These are phyloP conservation scores for Gamsiella multidivaricata DNA, from an alignment of 192 early-diverging fungal genomes.

Conservation along the genomic window DNA sequence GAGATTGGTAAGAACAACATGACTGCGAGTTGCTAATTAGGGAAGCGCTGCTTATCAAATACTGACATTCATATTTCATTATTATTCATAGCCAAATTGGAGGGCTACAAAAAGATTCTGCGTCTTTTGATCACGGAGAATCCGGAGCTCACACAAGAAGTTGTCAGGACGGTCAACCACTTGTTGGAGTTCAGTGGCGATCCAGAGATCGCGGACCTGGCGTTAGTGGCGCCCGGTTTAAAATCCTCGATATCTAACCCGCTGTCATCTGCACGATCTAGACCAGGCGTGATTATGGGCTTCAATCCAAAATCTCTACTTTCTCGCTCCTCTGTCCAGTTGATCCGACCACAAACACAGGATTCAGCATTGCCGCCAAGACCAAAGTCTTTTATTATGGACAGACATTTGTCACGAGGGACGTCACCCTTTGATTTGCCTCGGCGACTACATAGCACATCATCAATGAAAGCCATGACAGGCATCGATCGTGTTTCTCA, in stretches of 20 bases:
- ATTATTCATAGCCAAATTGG: slow-evolving; percentile 28
- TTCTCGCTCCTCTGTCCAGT: slow-evolving; percentile 43
- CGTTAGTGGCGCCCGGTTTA: slow-evolving; percentile 16
- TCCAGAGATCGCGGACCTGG: slow-evolving; percentile 24
- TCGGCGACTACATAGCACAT: slow-evolving; percentile 16
- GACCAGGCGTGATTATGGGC: slow-evolving; percentile 3
- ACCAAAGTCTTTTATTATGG: slow-evolving; percentile 42
- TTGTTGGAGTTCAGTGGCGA: slow-evolving; percentile 45
- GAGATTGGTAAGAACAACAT: slow-evolving; percentile 33
- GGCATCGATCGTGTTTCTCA: slow-evolving; percentile 50
- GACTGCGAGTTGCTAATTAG: neutral
- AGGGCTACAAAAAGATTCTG: slow-evolving; percentile 55
- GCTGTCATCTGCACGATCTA: neutral
- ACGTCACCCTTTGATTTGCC: slow-evolving; percentile 31
- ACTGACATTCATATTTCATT: neutral
- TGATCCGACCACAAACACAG: slow-evolving; percentile 22
- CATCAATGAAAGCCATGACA: slow-evolving; percentile 23
- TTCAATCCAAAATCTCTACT: slow-evolving; percentile 32
- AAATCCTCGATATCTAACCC: slow-evolving; percentile 21
- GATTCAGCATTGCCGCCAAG: slow-evolving; percentile 38
- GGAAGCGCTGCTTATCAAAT: too few relatives aligned
- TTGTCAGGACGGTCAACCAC: slow-evolving; percentile 52
- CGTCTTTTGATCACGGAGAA: slow-evolving; percentile 48
- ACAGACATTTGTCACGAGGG: slow-evolving; percentile 28
- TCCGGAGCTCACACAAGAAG: slow-evolving; percentile 45